phyloP scores from a whole-genome alignment of 1,284 basidiomycete genomes.

The Cryptococcus depauperatus region DNA sequence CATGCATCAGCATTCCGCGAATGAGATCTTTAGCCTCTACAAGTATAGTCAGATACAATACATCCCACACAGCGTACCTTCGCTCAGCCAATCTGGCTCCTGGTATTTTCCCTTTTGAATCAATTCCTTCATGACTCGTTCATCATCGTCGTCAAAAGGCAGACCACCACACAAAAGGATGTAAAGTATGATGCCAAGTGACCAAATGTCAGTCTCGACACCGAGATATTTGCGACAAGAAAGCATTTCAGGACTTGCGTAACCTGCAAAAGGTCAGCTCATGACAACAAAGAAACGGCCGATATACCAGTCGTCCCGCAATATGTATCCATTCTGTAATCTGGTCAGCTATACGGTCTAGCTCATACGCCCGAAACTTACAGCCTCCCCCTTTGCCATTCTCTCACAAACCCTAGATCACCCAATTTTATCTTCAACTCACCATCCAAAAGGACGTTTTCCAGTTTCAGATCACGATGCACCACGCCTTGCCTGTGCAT shows the following conservation, averaged over 20 bases:
- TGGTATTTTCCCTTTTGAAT: slow-evolving; percentile 84
- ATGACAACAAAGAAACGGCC: too few species aligned
- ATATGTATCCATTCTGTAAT: slow-evolving; percentile 69
- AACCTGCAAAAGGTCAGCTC: slow-evolving; percentile 36
- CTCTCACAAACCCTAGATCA: slow-evolving; percentile 93
- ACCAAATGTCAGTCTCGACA: slow-evolving; percentile 94
- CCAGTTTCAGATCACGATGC: slow-evolving; percentile 91
- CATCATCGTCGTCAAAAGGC: slow-evolving; percentile 97
- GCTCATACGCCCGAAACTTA: slow-evolving; percentile 18
- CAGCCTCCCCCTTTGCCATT: slow-evolving; percentile 73
- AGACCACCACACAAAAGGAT: slow-evolving; percentile 85
- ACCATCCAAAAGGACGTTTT: slow-evolving; percentile 88
- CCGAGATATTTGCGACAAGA: slow-evolving; percentile 82
- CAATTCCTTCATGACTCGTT: slow-evolving; percentile 75
- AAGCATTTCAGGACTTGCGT: slow-evolving; percentile 93
- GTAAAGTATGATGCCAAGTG: slow-evolving; percentile 89
- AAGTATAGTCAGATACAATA: too few species aligned
- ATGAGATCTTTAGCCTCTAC: slow-evolving; percentile 77
- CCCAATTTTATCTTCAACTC: slow-evolving; percentile 80
- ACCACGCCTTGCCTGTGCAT: slow-evolving; percentile 82
- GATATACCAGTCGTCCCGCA: slow-evolving; percentile 84
- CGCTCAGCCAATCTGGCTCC: slow-evolving; percentile 81
- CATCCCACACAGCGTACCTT: slow-evolving; percentile 57
- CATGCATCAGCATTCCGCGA: slow-evolving; percentile 66
- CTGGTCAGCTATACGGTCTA: slow-evolving; percentile 8